Base-by-base conservation (phyloP, 305 asterid species). In the Plantago coronopus region DNA sequence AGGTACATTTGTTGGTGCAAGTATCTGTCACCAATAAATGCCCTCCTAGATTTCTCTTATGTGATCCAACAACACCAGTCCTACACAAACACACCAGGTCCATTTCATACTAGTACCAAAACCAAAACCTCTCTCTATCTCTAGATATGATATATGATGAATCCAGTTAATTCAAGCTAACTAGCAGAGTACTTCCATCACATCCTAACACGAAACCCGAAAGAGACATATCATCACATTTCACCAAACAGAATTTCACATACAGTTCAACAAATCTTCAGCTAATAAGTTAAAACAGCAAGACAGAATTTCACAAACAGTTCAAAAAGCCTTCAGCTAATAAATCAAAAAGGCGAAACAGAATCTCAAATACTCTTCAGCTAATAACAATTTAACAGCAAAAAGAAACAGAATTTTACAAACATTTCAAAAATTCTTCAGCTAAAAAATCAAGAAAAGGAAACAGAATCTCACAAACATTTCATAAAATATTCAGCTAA, bases 1-100 rank as follows among this genome's bases (percentile, higher is more conserved):
- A 23, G 61, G 45, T 20, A 20, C 57, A 40, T 2, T 42, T 59
- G 5, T 17, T 17, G 29, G 13, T 49, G 21, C 62, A 37, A 14
- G 49, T 59, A 3, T 44, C 23, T 44, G 40, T 59, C 51, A 19
- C 20, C 10, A 44, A 44, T 59, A 59, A 59, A 59, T 44, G 48
- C 46, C 13, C 61, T 40, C 48, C 42, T 27, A 29, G 17, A 17
- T 17, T 18, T 20, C 17, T 18, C 17, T 14, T 58, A 43, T 19
- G 15, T 20, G 23, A 42, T 21, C 38, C 63, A 13, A 42, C 18
- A 42, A 42, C 21, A 22, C 20, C 2, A 58, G 16, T 18, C 62
- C 48, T 38, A 17, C n/a, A 38, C 23, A 38, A 12, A 31, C 27
- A 23, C 38, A 22, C 16, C 18, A 15, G 44, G 7, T 23, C 58